Evolutionary conservation across 148 eudicot species (phyloP), one percentile per base, ranked within the genome.

Genomic region (Rhododendron ovatum): DNA sequence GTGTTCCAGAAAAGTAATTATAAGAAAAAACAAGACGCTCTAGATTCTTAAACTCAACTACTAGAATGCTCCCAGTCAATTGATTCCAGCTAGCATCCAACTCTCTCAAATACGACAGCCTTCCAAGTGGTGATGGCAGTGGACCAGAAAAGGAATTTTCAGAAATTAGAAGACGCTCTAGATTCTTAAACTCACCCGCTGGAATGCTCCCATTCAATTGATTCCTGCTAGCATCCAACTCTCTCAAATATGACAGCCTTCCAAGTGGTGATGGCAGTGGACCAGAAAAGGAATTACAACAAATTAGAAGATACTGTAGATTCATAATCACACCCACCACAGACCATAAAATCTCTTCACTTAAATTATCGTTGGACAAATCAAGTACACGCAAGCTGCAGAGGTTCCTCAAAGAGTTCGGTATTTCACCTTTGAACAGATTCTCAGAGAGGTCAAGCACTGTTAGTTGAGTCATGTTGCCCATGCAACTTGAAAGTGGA

Each of bases 221-320:
- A 45, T 78, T 45, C 1, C 0, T 0, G 0, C 17, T 0, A 67
- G 1, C 14, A n/a, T 2, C 37, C 13, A 67, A 67, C 5, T 24
- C 37, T 67, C 74, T 67, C 74, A 67, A 67, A 67, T 24, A 67
- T 2, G 74, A 67, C 30, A 67, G 15, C 30, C 74, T 67, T 67
- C 74, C 74, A 67, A 67, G 74, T 9, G 74, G 28, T 10, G 33
- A n/a, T 10, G 74, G 37, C 13, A 67, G 9, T 28, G 74, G 74
- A 67, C 74, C 74, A 28, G 28, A 67, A 67, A 67, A 67, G 28
- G 3, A 1, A 26, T 67, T 67, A 0, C 0, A 0, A 28, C 2
- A 0, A 28, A 69, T 69, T 28, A 24, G 3, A 39, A 39, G 41
- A 39, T 0, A 0, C 5, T 69, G 17, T 69, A 69, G 17, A n/a